A percentile compares a stretch with the other conserved stretches of the same genome.
Evolutionary conservation across 495 filamentous ascomycete genomes (phyloP).

Genomic region (Xanthoparmelia taractica): DNA sequence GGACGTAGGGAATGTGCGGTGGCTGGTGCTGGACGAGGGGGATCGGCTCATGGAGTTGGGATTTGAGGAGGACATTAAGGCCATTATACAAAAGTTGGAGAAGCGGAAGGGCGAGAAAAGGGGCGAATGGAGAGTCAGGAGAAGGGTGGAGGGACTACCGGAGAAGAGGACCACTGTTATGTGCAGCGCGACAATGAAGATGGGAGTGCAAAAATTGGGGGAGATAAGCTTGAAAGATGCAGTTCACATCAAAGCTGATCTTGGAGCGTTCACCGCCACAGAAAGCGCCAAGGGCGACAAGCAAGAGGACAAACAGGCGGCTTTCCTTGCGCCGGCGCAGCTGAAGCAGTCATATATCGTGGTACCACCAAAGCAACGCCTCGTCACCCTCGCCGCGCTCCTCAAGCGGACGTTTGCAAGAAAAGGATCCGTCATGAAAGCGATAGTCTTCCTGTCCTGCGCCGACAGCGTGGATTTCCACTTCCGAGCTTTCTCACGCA

Average conservation of each 20-base stretch:
- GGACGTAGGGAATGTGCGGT: constrained; percentile 80
- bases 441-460: constrained; percentile 92
- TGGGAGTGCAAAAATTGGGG: constrained; percentile 83
- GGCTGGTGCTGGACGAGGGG: constrained; percentile 91
- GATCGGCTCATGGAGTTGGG: constrained; percentile 95
- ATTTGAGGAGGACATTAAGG: constrained; percentile 80
- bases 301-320: constrained; percentile 42
- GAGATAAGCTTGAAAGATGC: constrained; percentile 94
- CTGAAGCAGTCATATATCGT: constrained; percentile 84
- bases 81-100: constrained; percentile 69
- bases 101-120: constrained; percentile 35
- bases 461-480: constrained; percentile 96
- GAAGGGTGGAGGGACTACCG: constrained; percentile 47
- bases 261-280: constrained; percentile 11
- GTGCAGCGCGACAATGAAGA: constrained; percentile 95
- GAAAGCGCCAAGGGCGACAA: not conserved
- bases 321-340: constrained; percentile 83
- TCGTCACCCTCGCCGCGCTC: constrained; percentile 76
- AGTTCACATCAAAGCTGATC: constrained; percentile 70
- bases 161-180: constrained; percentile 75
- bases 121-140: not conserved
- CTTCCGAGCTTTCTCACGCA: constrained; percentile 70
- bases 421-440: constrained; percentile 83
- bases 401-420: constrained; percentile 80
- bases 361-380: constrained; percentile 76